These are phyloP conservation scores for Rickenella mellea DNA, from an alignment of 768 basidiomycete species.

Conservation along the genomic window DNA sequence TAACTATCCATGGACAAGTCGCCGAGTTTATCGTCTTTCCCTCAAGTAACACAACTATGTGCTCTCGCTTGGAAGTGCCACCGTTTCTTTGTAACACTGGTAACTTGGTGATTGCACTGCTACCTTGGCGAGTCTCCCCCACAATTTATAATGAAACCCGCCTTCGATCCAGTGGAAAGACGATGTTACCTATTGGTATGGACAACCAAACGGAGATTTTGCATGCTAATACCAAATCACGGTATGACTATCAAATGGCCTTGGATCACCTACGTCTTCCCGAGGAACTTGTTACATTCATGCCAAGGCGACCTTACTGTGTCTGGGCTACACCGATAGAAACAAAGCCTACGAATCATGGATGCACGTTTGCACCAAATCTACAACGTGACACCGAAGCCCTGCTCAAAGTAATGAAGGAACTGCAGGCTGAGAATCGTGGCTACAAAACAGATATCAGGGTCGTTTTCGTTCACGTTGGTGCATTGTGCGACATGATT, in stretches of 20 bases:
- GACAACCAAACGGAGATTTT: no score
- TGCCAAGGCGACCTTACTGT: slow-evolving; percentile 33
- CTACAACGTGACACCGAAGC: slow-evolving; percentile 22
- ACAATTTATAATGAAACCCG: slow-evolving; percentile 16
- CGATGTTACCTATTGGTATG: neutral
- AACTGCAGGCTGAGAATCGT: slow-evolving; percentile 30
- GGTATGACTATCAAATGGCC: no score
- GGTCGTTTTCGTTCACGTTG: slow-evolving; percentile 59
- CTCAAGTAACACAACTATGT: slow-evolving; percentile 7
- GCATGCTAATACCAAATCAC: no score
- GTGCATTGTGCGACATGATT: slow-evolving; percentile 40
- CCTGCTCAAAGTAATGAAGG: slow-evolving; percentile 34
- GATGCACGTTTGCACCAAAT: slow-evolving; percentile 17
- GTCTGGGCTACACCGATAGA: slow-evolving; percentile 36
- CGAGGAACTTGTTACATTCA: slow-evolving; percentile 33
- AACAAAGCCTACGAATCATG: slow-evolving; percentile 16
- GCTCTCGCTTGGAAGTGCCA: slow-evolving; percentile 28
- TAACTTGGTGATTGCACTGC: slow-evolving; percentile 31
- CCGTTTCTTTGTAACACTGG: slow-evolving; percentile 19
- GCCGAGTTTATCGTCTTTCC: slow-evolving; percentile 54
- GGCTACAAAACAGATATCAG: slow-evolving; percentile 30
- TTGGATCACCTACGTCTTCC: slow-evolving; percentile 46
- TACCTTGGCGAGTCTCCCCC: slow-evolving; percentile 36
- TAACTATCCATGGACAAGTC: slow-evolving; percentile 35
- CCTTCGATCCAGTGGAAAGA: slow-evolving; percentile 1